Evolutionary conservation across 176 grass and related monocot genomes (phyloP).

Genomic region (Zoysia japonica): DNA sequence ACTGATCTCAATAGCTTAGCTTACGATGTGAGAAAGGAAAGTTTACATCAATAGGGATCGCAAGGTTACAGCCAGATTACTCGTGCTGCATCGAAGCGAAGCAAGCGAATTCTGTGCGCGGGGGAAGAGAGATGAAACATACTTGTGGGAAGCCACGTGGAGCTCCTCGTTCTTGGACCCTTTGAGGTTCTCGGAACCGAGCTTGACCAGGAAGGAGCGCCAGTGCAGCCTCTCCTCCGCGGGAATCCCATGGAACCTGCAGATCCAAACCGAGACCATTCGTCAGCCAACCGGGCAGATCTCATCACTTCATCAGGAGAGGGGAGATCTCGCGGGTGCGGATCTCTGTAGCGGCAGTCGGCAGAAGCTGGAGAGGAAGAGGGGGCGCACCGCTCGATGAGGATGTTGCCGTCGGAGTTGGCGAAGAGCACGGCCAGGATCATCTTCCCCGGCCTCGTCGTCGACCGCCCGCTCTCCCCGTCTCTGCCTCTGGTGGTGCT

Average conservation of each 20-base stretch:
- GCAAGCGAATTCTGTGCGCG: background rate
- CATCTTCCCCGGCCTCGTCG: conserved; percentile 26
- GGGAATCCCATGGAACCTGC: conserved; percentile 93
- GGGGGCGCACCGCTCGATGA: conserved; percentile 55
- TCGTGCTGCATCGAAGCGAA: background rate
- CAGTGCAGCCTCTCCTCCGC: conserved; percentile 93
- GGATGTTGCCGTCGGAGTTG: conserved; percentile 77
- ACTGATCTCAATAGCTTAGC: background rate
- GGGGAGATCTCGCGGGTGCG: background rate
- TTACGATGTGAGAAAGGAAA: background rate
- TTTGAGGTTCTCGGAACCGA: conserved; percentile 93
- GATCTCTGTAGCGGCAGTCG: background rate
- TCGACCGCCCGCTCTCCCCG: no score
- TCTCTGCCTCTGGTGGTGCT: no score
- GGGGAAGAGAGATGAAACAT: background rate
- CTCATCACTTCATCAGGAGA: conserved; percentile 6
- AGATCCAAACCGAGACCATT: background rate
- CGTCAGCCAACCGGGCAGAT: conserved; percentile 7
- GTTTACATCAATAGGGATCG: background rate
- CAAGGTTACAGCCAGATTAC: background rate
- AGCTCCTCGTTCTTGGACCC: conserved; percentile 91
- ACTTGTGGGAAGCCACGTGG: conserved; percentile 94
- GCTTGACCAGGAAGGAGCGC: conserved; percentile 91
- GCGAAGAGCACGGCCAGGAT: conserved; percentile 76
- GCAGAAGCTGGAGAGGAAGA: no score